These are phyloP conservation scores for Exophiala viscosa DNA, from an alignment of 2,329 filamentous ascomycete species.

Conservation along the genomic window DNA sequence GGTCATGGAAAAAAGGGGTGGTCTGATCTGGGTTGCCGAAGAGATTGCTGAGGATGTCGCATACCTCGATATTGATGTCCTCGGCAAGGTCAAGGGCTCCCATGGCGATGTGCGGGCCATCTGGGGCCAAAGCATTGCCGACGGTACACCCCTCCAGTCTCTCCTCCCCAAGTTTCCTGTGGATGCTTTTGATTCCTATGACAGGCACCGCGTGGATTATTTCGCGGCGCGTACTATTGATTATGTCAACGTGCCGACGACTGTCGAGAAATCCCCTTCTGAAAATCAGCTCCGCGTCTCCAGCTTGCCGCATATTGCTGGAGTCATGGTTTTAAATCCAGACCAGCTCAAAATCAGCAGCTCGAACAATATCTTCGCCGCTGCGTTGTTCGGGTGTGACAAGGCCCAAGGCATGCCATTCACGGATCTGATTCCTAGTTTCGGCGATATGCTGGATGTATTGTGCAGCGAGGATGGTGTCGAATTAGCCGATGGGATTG, in stretches of 20 bases:
- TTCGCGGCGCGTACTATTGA: slow-evolving; percentile 80
- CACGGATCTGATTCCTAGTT: slow-evolving; percentile 76
- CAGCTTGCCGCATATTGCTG: slow-evolving; percentile 94
- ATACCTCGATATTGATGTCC: slow-evolving; percentile 69
- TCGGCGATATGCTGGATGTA: slow-evolving; percentile 76
- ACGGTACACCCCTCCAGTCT: slow-evolving; percentile 70
- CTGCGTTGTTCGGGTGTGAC: slow-evolving; percentile 84
- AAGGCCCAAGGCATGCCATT: slow-evolving; percentile 77
- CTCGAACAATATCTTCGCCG: slow-evolving; percentile 91
- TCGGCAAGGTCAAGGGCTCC: slow-evolving; percentile 67
- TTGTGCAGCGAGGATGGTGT: slow-evolving; percentile 84
- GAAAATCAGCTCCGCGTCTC: slow-evolving; percentile 76
- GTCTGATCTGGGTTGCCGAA: slow-evolving; percentile 95
- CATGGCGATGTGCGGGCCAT: slow-evolving; percentile 78
- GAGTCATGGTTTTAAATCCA: slow-evolving; percentile 89
- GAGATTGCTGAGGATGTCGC: slow-evolving; percentile 95
- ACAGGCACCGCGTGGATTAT: slow-evolving; percentile 57
- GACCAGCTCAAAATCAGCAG: slow-evolving; percentile 75
- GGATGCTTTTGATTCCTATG: slow-evolving; percentile 45
- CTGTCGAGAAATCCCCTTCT: slow-evolving; percentile 68
- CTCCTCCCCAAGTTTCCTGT: slow-evolving; percentile 78
- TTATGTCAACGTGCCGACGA: slow-evolving; percentile 77
- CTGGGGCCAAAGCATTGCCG: slow-evolving; percentile 66
- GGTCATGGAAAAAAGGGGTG: slow-evolving; percentile 95
- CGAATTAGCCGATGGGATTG: slow-evolving; percentile 83